Conservation (phyloP, 805 yeast species). For the Cyberlindnera lachancei region DNA sequence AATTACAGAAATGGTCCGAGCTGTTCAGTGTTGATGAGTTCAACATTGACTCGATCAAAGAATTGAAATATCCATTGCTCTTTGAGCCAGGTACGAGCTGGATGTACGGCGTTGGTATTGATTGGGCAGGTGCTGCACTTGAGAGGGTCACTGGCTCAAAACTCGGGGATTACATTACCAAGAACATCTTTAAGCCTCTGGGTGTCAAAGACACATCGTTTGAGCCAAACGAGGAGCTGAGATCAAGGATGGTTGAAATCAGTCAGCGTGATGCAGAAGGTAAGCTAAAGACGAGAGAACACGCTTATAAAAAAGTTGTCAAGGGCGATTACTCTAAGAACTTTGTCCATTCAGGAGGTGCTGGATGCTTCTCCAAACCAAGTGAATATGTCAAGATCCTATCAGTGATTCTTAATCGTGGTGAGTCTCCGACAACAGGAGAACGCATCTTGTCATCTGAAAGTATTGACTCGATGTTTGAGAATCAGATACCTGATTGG, state of each 20-base stretch:
- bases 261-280: conserved; percentile 16
- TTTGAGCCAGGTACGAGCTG: conserved; percentile 32
- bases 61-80: conserved; percentile 20
- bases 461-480: conserved; percentile 26
- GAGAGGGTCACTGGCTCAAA: conserved; percentile 24
- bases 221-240: conserved; percentile 15
- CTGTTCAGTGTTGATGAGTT: conserved; percentile 14
- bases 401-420: conserved; percentile 33
- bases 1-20: conserved; percentile 18
- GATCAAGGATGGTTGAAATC: conserved; percentile 18
- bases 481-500: conserved; percentile 26
- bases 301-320: conserved; percentile 5
- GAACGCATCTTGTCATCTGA: conserved; percentile 23
- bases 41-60: conserved; percentile 7
- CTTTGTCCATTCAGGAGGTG: conserved; percentile 33
- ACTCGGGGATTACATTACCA: conserved; percentile 24
- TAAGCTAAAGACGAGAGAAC: conserved; percentile 6
- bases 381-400: conserved; percentile 33
- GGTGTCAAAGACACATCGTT: conserved; percentile 23
- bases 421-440: conserved; percentile 31
- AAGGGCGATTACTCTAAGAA: conserved; percentile 1
- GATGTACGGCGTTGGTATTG: conserved; percentile 29
- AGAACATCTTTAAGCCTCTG: conserved; percentile 25
- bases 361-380: conserved; percentile 34
- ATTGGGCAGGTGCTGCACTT: conserved; percentile 30